Evolutionary conservation across 1,139 yeast species (phyloP), one percentile per base, ranked within the genome.

Genomic region (Saccharomyces hybrid): DNA sequence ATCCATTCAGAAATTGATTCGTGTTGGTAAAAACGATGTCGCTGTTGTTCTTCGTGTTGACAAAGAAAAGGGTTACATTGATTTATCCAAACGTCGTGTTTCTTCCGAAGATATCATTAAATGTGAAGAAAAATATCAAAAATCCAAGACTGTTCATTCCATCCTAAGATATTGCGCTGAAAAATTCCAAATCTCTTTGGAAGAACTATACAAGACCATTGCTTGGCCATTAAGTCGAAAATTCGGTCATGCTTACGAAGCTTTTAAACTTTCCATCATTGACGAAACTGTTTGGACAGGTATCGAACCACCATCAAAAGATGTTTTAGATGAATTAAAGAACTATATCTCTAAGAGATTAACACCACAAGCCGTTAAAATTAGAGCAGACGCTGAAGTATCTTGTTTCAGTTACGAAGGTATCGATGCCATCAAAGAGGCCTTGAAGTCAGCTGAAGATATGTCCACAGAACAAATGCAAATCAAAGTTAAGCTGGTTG

Each of bases 21-120:
- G 97, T 77, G 98, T 93, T 59, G 99, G 99, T 63, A 89, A 95
- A 73, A 93, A 95, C 71, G 99, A 93, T 75, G 98, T 93, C 57
- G 99, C 95, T 32, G 98, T 93, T 57, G 99, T 95, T n/a, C 80
- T 93, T 71, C 88, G 99, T 79, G 99, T 93, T 60, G 99, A 93
- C 75, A 91, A 90, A 74, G 99, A 95, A 73, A 93, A 93, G 75
- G 99, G 97, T 52, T 93, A 93, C 75, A 93, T 93, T 71, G 99
- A 93, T 76, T 80, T 93, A 71, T 91, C 98, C 58, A 93, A 93
- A 75, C 91, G 98, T 81, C 85, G 96, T 73, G 99, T 93, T 54
- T 86, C 96, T n/a, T 85, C 97, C 46, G 99, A 95, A 76, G 99
- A 95, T 73, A 93, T 95, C 63, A 84, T 86, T 67, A 90, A 89